A percentile compares a stretch with the other conserved stretches of the same genome.
These are phyloP conservation scores for Teunomyces barrocoloradensis DNA, from an alignment of 805 yeast genomes.

Conservation along the genomic window DNA sequence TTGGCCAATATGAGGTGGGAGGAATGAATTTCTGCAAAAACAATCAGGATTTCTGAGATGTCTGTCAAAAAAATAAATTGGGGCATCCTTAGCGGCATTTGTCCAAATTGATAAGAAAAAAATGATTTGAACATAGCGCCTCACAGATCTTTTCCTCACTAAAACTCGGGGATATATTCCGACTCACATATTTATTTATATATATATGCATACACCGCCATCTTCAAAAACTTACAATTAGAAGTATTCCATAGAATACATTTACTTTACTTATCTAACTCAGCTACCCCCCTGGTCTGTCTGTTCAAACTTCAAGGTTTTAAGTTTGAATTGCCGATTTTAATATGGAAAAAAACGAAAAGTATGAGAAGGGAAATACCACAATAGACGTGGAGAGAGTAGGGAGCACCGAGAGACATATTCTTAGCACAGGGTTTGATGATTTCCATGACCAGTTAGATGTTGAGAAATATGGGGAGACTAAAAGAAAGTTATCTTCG, in stretches of 20 bases:
- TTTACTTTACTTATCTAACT: too few relatives aligned
- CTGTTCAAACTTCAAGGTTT: background rate
- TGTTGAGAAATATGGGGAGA: constrained; percentile 26
- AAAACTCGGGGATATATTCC: too few relatives aligned
- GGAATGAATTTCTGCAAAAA: background rate
- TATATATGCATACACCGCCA: background rate
- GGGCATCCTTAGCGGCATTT: background rate
- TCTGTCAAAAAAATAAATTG: background rate
- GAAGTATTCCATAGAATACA: too few relatives aligned
- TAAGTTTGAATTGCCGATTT: background rate
- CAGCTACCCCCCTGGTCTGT: background rate
- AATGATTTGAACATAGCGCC: background rate
- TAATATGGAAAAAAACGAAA: background rate
- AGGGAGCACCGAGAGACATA: constrained; percentile 7
- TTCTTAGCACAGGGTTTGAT: constrained; percentile 6
- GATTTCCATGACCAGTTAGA: constrained; percentile 30
- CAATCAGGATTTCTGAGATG: background rate
- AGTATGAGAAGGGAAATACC: background rate
- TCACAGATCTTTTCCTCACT: background rate
- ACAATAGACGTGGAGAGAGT: constrained; percentile 8
- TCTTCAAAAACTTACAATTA: too few relatives aligned
- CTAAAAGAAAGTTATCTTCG: constrained; percentile 26
- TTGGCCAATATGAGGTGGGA: background rate
- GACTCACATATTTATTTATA: background rate
- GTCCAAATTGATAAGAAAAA: background rate